These are phyloP conservation scores for Sphaerulina musiva DNA, from an alignment of 2,329 filamentous ascomycete species.

Conservation along the genomic window DNA sequence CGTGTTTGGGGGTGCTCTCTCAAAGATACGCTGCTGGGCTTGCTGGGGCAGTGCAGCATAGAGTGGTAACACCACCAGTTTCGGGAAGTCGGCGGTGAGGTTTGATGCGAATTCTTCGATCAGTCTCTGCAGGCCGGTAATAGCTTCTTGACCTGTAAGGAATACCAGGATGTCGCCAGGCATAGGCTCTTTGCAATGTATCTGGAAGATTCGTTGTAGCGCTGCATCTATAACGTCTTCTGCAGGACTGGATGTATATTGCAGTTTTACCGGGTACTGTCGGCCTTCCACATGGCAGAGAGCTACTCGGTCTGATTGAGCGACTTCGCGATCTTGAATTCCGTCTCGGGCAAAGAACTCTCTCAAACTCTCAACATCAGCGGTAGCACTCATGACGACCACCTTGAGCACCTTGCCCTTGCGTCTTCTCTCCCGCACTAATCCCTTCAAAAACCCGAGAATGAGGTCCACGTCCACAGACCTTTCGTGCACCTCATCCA, in stretches of 20 bases:
- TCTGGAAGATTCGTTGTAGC: slow-evolving; percentile 73
- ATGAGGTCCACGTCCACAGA: slow-evolving; percentile 91
- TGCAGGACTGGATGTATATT: slow-evolving; percentile 67
- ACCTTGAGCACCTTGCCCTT: slow-evolving; percentile 70
- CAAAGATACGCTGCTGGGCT: slow-evolving; percentile 80
- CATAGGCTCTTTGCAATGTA: slow-evolving; percentile 75
- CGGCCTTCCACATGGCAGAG: slow-evolving; percentile 70
- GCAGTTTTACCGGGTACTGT: slow-evolving; percentile 74
- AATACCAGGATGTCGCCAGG: slow-evolving; percentile 93
- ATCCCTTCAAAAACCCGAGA: slow-evolving; percentile 76
- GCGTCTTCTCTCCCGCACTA: slow-evolving; percentile 57
- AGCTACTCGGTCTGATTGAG: slow-evolving; percentile 4
- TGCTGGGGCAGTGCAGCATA: slow-evolving; percentile 85
- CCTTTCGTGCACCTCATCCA: slow-evolving; percentile 95
- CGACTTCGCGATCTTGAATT: slow-evolving; percentile 18
- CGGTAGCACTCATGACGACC: slow-evolving; percentile 94
- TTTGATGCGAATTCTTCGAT: slow-evolving; percentile 72
- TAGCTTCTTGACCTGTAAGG: slow-evolving; percentile 85
- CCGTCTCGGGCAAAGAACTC: slow-evolving; percentile 58
- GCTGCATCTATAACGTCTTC: slow-evolving; percentile 76
- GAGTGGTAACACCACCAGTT: slow-evolving; percentile 64
- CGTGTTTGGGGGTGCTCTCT: slow-evolving; percentile 64
- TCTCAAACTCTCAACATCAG: slow-evolving; percentile 72
- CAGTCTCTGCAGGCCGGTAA: slow-evolving; percentile 71
- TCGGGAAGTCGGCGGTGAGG: slow-evolving; percentile 47